Conservation (phyloP, 495 filamentous ascomycete species). For the Chaetomium cochliodes region DNA sequence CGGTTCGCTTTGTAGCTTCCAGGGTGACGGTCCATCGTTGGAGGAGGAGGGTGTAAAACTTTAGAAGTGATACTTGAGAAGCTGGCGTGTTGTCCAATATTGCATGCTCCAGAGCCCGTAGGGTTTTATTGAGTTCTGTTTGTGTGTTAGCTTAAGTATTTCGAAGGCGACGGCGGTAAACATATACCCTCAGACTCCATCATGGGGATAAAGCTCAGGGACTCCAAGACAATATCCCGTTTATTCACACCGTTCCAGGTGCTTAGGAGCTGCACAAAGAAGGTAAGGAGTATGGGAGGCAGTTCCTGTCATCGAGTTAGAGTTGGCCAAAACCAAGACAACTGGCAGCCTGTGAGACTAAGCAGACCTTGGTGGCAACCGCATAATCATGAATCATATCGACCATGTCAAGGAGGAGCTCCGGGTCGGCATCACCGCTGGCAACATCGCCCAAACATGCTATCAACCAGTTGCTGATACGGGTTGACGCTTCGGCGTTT, state of each 20-base stretch:
- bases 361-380: slow-evolving; percentile 61
- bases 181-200: slow-evolving; percentile 55
- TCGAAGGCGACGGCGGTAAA: background rate
- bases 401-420: slow-evolving; percentile 55
- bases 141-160: slow-evolving; percentile 10
- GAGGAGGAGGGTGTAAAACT: slow-evolving; percentile 70
- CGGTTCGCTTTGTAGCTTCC: slow-evolving; percentile 33
- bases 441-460: slow-evolving; percentile 60
- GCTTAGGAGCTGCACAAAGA: slow-evolving; percentile 59
- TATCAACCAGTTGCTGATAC: slow-evolving; percentile 66
- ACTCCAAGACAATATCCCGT: slow-evolving; percentile 59
- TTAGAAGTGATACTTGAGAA: slow-evolving; percentile 58
- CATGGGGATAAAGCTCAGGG: slow-evolving; percentile 64
- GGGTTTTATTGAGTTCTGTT: slow-evolving; percentile 53
- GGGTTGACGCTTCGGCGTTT: slow-evolving; percentile 52
- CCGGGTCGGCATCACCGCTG: slow-evolving; percentile 49
- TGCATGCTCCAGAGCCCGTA: slow-evolving; percentile 59
- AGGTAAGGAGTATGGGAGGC: slow-evolving; percentile 59
- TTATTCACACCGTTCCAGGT: slow-evolving; percentile 68
- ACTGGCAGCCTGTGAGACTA: too few species aligned
- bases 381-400: slow-evolving; percentile 59
- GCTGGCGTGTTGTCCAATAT: slow-evolving; percentile 52
- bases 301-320: slow-evolving; percentile 50
- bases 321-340: background rate
- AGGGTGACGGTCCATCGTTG: slow-evolving; percentile 61